Evolutionary conservation across 148 eudicot species (phyloP).

Genomic region (Selenicereus undatus): DNA sequence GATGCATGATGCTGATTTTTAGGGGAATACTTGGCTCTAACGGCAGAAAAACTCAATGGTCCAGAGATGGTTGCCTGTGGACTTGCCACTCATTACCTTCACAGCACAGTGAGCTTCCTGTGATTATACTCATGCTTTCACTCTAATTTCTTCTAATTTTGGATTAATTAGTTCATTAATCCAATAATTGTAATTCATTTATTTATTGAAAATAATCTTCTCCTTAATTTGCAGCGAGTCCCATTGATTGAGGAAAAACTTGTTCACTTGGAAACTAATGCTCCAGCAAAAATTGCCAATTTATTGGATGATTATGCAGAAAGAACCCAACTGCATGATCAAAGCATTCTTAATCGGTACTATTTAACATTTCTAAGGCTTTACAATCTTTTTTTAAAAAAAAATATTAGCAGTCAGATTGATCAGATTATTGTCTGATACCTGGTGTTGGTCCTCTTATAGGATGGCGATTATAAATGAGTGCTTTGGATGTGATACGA

Average conservation of each 20-base stretch:
- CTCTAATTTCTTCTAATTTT: background rate
- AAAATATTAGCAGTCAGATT: too few species aligned
- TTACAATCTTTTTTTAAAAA: too few species aligned
- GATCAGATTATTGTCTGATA: background rate
- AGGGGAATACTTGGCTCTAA: constrained; percentile 21
- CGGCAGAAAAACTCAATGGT: constrained; percentile 13
- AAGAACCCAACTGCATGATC: background rate
- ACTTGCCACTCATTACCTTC: constrained; percentile 16
- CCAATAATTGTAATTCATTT: background rate
- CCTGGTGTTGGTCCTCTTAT: background rate
- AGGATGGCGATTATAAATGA: constrained; percentile 24
- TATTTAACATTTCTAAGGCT: background rate
- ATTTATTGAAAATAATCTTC: too few species aligned
- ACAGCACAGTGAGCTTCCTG: constrained; percentile 7
- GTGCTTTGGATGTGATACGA: constrained; percentile 17
- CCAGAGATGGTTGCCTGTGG: constrained; percentile 17
- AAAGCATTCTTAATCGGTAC: constrained; percentile 19
- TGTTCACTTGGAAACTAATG: constrained; percentile 9
- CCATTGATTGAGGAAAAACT: constrained; percentile 20
- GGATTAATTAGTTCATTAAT: background rate
- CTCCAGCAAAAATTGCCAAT: background rate
- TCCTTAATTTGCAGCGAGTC: constrained; percentile 10
- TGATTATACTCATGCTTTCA: background rate
- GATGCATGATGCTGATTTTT: background rate
- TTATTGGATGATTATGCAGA: constrained; percentile 11